Base-by-base conservation (phyloP, 768 basidiomycete species). In the Clitopilus hobsonii region DNA sequence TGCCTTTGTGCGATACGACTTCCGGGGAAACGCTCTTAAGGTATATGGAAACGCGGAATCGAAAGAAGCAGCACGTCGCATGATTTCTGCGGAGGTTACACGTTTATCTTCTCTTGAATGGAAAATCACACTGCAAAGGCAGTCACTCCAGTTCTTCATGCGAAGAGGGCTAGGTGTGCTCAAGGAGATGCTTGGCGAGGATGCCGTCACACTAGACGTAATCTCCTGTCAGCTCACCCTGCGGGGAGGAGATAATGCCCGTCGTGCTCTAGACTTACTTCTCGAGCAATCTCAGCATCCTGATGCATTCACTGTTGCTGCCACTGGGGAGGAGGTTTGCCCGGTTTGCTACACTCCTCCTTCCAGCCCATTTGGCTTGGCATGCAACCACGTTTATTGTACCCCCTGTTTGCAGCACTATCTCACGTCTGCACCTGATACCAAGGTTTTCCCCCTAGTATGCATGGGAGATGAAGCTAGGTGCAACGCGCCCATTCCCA, bases 381-480 rank as follows among this genome's bases (percentile, higher is more conserved):
- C 63, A 0, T 84, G 82, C 56, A 74, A 74, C 6, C 82, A 84
- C 58, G 59, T 67, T 10, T 82, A 80, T 58, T 84, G 82, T 60
- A 67, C 71, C 5, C 68, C 65, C 14, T 84, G 82, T 57, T 56
- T 83, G 20, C 71, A 68, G 8, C 79, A 79, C 58, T 80, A 76
- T 59, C 63, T 83, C 32, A 61, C 65, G 14, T 75, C 74, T 8
- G 76, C 78, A 0, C 59, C 63, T 6, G 74, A 78, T 14, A 64
- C 64, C 25, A 70, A 71, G 56, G 66, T 58, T 0, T 88, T 89
- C 68, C 88, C 88, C 0, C 65, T 90, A 5, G 72, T 63, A 10
- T 91, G 89, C 61, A 76, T 88, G 45, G 88, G 85, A 1, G 68
- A 82, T 57, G 80, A 80, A 1, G 81, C 75, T 5, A 71, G 67